Conservation (phyloP, 2,329 filamentous ascomycete species). For the Aaosphaeria arxii region DNA sequence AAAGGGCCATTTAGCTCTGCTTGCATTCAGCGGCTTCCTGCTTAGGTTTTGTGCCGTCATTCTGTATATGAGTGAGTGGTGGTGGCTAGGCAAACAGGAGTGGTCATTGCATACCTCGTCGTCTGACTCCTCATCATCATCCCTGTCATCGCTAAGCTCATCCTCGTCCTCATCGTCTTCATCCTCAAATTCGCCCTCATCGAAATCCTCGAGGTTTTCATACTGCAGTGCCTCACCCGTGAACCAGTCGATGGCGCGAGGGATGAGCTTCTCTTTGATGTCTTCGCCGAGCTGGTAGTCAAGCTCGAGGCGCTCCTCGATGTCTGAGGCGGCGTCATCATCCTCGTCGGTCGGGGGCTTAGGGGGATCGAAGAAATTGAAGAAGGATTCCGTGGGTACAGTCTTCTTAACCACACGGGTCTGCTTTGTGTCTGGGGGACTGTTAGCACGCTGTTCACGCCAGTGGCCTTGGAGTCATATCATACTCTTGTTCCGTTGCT, state of each 20-base stretch:
- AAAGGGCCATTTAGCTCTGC: slow-evolving; percentile 35
- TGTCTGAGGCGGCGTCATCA: slow-evolving; percentile 77
- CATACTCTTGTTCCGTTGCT: slow-evolving; percentile 99
- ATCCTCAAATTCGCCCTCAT: slow-evolving; percentile 80
- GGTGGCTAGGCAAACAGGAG: background rate
- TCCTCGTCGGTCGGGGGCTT: slow-evolving; percentile 77
- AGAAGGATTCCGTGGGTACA: slow-evolving; percentile 95
- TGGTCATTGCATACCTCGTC: slow-evolving; percentile 32
- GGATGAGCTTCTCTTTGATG: slow-evolving; percentile 99
- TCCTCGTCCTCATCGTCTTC: slow-evolving; percentile 93
- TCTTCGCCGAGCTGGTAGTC: slow-evolving; percentile 99
- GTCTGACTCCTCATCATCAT: slow-evolving; percentile 63
- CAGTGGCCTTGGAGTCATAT: background rate
- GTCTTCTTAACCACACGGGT: slow-evolving; percentile 99
- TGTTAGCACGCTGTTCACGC: slow-evolving; percentile 10
- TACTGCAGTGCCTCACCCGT: slow-evolving; percentile 96
- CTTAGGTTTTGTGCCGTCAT: slow-evolving; percentile 43
- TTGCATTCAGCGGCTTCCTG: slow-evolving; percentile 46
- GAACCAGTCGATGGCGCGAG: slow-evolving; percentile 98
- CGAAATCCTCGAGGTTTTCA: slow-evolving; percentile 85
- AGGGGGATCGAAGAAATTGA: slow-evolving; percentile 97
- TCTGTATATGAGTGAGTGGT: slow-evolving; percentile 22
- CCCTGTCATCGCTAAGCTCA: slow-evolving; percentile 74
- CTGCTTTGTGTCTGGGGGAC: slow-evolving; percentile 83
- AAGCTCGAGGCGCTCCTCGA: slow-evolving; percentile 95